Percentiles rank a stretch among this genome's conserved stretches.
Evolutionary conservation across 192 early-diverging fungal genomes (phyloP).

Genomic region (Gorgonomyces haynaldii): DNA sequence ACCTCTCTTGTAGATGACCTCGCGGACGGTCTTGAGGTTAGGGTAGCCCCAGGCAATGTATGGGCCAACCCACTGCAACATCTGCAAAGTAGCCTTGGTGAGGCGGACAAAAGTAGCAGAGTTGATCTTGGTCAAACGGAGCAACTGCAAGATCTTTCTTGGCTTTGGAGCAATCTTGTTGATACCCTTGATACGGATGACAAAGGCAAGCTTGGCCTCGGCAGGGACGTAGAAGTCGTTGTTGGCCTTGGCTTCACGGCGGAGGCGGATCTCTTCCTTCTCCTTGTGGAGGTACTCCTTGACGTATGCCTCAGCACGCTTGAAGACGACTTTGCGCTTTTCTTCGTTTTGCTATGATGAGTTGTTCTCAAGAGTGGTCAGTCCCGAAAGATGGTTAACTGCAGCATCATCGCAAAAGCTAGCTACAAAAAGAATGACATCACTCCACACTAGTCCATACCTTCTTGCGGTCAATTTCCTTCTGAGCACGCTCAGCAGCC

Average conservation of each 20-base stretch:
- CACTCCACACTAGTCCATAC: slow-evolving; percentile 19
- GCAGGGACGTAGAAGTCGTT: slow-evolving; percentile 92
- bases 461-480: slow-evolving; percentile 32
- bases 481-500: slow-evolving; percentile 41
- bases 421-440: slow-evolving; percentile 24
- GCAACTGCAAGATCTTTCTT: slow-evolving; percentile 96
- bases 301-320: slow-evolving; percentile 97
- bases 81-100: slow-evolving; percentile 93
- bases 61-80: slow-evolving; percentile 93
- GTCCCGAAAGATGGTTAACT: slow-evolving; percentile 59
- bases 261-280: slow-evolving; percentile 79
- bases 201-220: slow-evolving; percentile 94
- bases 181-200: slow-evolving; percentile 99
- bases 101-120: slow-evolving; percentile 90
- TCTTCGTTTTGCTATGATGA: slow-evolving; percentile 27
- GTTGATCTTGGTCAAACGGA: slow-evolving; percentile 99
- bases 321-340: slow-evolving; percentile 95
- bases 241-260: slow-evolving; percentile 80
- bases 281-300: slow-evolving; percentile 90
- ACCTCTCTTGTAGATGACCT: slow-evolving; percentile 99
- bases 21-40: slow-evolving; percentile 96
- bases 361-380: slow-evolving; percentile 21
- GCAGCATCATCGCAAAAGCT: slow-evolving; percentile 35
- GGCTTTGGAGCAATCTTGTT: slow-evolving; percentile 99
- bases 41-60: slow-evolving; percentile 88